phyloP scores from a whole-genome alignment of 2,329 filamentous ascomycete species.

The Pseudogymnoascus pannorum region DNA sequence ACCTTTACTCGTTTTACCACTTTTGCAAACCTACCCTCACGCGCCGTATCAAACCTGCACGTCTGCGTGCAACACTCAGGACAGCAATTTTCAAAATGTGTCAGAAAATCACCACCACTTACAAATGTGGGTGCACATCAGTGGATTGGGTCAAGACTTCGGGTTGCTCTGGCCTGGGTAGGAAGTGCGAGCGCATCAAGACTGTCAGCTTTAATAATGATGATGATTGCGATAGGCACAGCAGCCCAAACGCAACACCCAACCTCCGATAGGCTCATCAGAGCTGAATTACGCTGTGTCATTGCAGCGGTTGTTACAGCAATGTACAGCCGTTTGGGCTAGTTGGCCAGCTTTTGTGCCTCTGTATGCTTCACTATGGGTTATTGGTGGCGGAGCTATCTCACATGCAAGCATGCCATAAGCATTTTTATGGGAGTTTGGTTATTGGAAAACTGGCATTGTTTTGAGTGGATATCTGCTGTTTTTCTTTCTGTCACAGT shows the following conservation, averaged over 20 bases:
- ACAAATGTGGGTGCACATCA: background rate
- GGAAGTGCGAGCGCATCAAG: background rate
- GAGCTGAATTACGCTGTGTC: background rate
- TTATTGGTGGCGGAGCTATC: background rate
- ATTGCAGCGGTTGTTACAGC: background rate
- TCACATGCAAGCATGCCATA: background rate
- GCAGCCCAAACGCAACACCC: background rate
- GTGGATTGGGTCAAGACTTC: background rate
- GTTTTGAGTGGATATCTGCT: background rate
- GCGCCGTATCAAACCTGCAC: background rate
- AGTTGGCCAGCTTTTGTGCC: background rate
- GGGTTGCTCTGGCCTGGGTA: background rate
- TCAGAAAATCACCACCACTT: background rate
- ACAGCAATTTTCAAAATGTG: background rate
- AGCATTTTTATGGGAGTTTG: background rate
- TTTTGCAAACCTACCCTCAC: background rate
- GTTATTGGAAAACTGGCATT: background rate
- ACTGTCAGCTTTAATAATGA: background rate
- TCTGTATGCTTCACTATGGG: slow-evolving; percentile 1
- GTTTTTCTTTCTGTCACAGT: background rate
- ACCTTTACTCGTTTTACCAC: background rate
- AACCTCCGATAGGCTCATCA: background rate
- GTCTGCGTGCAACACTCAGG: background rate
- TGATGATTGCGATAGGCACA: too few species aligned
- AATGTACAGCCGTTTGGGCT: background rate